Conservation (phyloP, 2,329 filamentous ascomycete genomes). For the Emergomyces orientalis region DNA sequence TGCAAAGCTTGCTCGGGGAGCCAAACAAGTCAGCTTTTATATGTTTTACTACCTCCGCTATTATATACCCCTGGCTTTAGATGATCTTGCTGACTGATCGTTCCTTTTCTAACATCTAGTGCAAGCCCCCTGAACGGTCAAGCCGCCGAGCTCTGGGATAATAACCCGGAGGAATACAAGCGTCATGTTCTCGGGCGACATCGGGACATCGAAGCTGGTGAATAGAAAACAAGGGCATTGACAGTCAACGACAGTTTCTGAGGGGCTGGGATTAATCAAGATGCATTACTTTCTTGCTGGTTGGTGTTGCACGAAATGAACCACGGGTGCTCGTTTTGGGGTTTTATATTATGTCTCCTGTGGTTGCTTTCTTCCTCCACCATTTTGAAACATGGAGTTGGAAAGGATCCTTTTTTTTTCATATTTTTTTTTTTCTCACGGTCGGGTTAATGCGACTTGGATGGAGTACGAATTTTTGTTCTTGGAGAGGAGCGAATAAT, state of each 20-base stretch:
- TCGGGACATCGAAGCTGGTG: conserved; percentile 45
- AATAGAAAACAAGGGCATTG: conserved; percentile 21
- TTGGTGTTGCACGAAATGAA: neutral
- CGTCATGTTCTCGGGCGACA: conserved; percentile 57
- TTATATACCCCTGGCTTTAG: neutral
- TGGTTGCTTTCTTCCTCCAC: neutral
- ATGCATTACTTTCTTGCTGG: neutral
- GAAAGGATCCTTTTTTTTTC: neutral
- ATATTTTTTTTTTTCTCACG: neutral
- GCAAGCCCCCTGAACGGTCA: conserved; percentile 92
- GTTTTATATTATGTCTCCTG: neutral
- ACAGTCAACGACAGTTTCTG: neutral
- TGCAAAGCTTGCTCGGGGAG: conserved; percentile 92
- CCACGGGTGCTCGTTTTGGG: neutral
- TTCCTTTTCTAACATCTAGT: conserved; percentile 39
- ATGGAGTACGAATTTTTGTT: neutral
- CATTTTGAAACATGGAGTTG: conserved; percentile 2
- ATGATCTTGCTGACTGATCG: neutral
- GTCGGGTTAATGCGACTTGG: neutral
- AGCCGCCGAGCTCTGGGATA: conserved; percentile 93
- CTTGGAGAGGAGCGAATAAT: neutral
- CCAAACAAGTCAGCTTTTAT: conserved; percentile 80
- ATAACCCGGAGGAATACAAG: conserved; percentile 78
- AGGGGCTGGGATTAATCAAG: neutral
- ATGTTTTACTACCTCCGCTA: neutral